phyloP scores from a whole-genome alignment of 768 basidiomycete genomes.

The Russula earlei region DNA sequence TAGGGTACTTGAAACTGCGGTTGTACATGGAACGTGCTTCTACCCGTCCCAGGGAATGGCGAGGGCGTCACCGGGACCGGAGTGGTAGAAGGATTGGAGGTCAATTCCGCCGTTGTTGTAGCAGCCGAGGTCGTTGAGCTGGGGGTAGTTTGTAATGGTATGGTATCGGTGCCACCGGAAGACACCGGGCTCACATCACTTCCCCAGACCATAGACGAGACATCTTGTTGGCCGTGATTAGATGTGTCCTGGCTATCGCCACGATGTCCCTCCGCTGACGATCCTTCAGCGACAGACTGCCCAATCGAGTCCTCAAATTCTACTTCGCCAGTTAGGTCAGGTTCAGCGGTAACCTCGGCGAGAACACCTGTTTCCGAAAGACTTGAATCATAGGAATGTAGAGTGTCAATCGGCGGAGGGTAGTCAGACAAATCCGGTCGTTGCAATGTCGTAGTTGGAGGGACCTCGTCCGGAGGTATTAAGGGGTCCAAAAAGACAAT shows the following conservation, averaged over 20 bases:
- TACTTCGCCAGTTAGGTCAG: neutral
- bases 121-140: neutral
- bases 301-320: neutral
- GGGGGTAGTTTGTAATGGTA: neutral
- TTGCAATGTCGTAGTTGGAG: neutral
- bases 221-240: neutral
- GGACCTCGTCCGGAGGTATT: constrained; percentile 6
- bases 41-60: neutral
- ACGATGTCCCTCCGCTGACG: neutral
- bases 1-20: constrained; percentile 26
- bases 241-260: neutral
- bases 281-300: neutral
- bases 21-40: constrained; percentile 22
- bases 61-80: neutral
- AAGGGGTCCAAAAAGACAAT: constrained; percentile 17
- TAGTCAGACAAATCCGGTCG: constrained; percentile 1
- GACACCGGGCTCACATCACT: constrained; percentile 1
- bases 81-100: constrained; percentile 2
- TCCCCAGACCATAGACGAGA: constrained; percentile 2
- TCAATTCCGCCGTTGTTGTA: neutral
- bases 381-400: constrained; percentile 1
- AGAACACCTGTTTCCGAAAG: neutral
- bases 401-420: neutral
- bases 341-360: neutral
- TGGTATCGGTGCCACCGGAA: constrained; percentile 3